Base-by-base conservation (phyloP, 768 basidiomycete genomes). In the Panaeolus cyanescens region DNA sequence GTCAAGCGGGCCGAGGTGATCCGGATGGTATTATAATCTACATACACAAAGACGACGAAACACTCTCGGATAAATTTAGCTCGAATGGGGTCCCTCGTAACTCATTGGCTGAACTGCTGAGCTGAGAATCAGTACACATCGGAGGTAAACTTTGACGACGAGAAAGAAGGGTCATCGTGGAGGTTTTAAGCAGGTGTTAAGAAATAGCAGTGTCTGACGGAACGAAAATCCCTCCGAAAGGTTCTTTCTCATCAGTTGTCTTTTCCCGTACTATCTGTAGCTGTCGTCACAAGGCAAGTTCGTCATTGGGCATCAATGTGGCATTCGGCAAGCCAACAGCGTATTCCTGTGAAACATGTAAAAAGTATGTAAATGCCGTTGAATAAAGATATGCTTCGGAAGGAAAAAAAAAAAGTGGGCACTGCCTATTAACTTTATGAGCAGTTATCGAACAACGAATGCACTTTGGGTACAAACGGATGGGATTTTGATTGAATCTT, bases 131-230 rank as follows among this genome's bases (percentile, higher is more conserved):
- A 50, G 45, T 28, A 50, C n/a, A 15, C 45, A 50, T 50, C 45
- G 45, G 45, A 50, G 45, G 45, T 28, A 28, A 50, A 50, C 12
- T 50, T 50, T 50, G 45, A 50, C 45, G 45, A 50, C 45, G 45
- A 28, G 45, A 50, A 34, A n/a, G n/a, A 34, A 50, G 45, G 25
- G 30, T 28, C 45, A 28, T 22, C 20, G 20, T 42, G 20, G 22
- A 7, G 19, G 25, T 15, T 13, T 7, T 28, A 28, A 30, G 25
- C 15, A 50, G 45, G 45, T 50, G 45, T 12, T 28, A 50, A 30
- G 13, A 13, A 22, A 28, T 15, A 28, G 12, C 22, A 50, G 45
- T 28, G 19, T 8, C 3, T 15, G 13, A 50, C 45, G 45, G 45
- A 50, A 25, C 45, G 45, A 28, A 50, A 50, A 25, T 50, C 22